These are phyloP conservation scores for Geoglossum glabrum DNA, from an alignment of 495 filamentous ascomycete genomes.

Conservation along the genomic window DNA sequence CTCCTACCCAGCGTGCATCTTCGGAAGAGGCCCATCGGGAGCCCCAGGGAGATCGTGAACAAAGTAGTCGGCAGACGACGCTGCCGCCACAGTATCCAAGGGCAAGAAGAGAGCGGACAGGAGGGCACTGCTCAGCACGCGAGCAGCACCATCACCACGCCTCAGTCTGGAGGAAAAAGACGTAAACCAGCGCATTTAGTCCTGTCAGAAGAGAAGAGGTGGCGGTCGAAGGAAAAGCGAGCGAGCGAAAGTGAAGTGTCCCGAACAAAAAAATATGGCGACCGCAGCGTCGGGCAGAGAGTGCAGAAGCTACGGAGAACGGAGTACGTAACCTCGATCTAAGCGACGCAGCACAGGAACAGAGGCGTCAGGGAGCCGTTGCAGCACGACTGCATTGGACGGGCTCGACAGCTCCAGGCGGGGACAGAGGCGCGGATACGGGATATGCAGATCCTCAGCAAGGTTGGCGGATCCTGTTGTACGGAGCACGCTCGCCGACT, in stretches of 20 bases:
- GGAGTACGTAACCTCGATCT: no score
- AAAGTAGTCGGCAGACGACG: conserved; percentile 70
- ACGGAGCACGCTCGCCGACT: no score
- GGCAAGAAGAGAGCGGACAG: conserved; percentile 1
- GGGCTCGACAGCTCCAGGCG: no score
- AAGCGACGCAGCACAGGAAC: no score
- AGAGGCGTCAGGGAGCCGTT: no score
- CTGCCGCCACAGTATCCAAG: conserved; percentile 18
- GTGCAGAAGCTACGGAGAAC: no score
- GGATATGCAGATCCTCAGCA: no score
- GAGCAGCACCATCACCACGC: neutral
- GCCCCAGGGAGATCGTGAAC: conserved; percentile 65
- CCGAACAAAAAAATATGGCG: neutral
- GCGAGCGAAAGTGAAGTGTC: neutral
- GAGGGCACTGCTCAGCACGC: neutral
- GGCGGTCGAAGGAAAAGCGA: no score
- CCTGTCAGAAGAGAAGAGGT: neutral
- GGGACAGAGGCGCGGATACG: no score
- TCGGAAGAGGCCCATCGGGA: conserved; percentile 62
- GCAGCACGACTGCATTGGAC: no score
- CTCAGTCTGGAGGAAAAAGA: neutral
- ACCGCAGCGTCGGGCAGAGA: no score
- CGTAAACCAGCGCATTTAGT: neutral
- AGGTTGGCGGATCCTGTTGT: no score
- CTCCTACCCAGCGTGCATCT: conserved; percentile 94